Conservation (phyloP, 2,329 filamentous ascomycete genomes). For the Furcasterigmium furcatum region DNA sequence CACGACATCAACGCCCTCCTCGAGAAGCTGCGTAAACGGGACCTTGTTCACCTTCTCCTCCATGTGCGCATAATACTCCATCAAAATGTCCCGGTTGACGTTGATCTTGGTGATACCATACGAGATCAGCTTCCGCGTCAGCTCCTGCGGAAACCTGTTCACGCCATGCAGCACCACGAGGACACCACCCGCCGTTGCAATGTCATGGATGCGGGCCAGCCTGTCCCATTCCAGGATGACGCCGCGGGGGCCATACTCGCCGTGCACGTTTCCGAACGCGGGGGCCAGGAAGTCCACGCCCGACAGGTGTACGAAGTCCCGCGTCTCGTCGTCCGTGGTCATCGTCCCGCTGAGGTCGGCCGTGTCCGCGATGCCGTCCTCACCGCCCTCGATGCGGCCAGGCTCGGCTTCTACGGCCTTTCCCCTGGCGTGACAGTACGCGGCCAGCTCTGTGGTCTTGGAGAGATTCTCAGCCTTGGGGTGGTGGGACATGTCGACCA, state of each 20-base stretch:
- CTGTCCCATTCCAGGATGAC: slow-evolving; percentile 58
- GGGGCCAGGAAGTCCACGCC: slow-evolving; percentile 74
- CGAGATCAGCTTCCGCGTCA: slow-evolving; percentile 11
- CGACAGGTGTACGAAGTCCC: slow-evolving; percentile 66
- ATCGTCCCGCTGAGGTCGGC: slow-evolving; percentile 43
- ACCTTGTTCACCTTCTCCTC: too few species aligned
- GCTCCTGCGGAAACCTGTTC: slow-evolving; percentile 14
- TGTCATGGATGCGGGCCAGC: slow-evolving; percentile 33
- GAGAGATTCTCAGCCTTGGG: slow-evolving; percentile 67
- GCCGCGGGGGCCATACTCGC: slow-evolving; percentile 65
- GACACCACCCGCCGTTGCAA: background rate
- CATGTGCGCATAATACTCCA: too few species aligned
- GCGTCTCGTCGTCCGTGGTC: slow-evolving; percentile 66
- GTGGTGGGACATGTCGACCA: slow-evolving; percentile 76
- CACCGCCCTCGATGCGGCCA: slow-evolving; percentile 58
- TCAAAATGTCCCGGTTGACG: too few species aligned
- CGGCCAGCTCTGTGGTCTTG: slow-evolving; percentile 57
- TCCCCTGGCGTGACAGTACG: slow-evolving; percentile 56
- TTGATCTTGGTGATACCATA: slow-evolving; percentile 13
- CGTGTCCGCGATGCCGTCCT: slow-evolving; percentile 69
- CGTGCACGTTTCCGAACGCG: slow-evolving; percentile 75
- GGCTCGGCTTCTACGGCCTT: slow-evolving; percentile 68
- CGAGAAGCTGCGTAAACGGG: too few species aligned
- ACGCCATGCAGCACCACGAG: slow-evolving; percentile 17
- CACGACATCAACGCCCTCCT: too few species aligned